Base-by-base conservation (phyloP, 306 rosid genomes). In the Acacia melanoxylon region DNA sequence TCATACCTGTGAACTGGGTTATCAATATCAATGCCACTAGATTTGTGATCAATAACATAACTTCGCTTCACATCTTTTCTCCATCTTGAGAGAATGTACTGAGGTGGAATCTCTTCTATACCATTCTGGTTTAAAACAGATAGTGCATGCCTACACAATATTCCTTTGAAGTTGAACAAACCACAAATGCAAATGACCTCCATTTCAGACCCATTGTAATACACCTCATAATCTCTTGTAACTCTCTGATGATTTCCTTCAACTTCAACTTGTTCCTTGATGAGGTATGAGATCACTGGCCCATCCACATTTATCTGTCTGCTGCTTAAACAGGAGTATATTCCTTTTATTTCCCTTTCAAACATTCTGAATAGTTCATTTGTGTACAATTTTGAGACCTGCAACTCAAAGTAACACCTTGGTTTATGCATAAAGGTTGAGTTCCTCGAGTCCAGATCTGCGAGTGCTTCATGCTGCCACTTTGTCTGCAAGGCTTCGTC, bases 131-230 rank as follows among this genome's bases (percentile, higher is more conserved):
- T 59, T 22, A 93, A 91, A 83, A 93, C 81, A 11, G 84, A 88
- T 3, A 91, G 85, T 3, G 91, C 88, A 81, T 93, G 97, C 81
- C 95, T 88, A 83, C 95, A 93, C 73, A 89, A 83, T 85, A 84
- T 91, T 71, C 97, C 97, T 83, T 78, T 88, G 10, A 83, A 86
- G 86, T 93, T 91, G 85, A 89, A 93, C 51, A 87, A 75, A 27
- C 97, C 94, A 80, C 97, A 93, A 46, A 51, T 74, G 80, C 97
- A 89, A 68, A 87, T 75, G 85, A 93, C 84, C 79, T 88, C 95
- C 88, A 80, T 86, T 76, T 89, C 95, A 17, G 91, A 68, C 74
- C 81, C 91, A 80, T 91, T 88, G 77, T 83, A 93, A 78, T 83
- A 72, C 68, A 93, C 92, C 86, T 93, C 95, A 68, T 77, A 88